These are phyloP conservation scores for Otatea glauca DNA, from an alignment of 176 grass and related monocot species.

Conservation along the genomic window DNA sequence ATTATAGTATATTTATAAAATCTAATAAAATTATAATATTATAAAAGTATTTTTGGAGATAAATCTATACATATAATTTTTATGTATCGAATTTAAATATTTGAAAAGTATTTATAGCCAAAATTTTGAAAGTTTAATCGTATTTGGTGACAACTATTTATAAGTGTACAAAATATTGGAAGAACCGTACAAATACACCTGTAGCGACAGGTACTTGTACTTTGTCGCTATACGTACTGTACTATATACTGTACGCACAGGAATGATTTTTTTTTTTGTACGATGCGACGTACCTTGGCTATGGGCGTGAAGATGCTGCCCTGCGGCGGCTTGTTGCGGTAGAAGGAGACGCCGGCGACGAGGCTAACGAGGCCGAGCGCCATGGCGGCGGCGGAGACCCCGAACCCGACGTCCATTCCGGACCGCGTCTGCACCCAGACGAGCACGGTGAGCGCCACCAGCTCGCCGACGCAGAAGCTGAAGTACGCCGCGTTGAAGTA, in stretches of 20 bases:
- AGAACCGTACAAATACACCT: not conserved
- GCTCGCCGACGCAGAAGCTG: conserved; percentile 90
- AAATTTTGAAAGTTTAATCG: no score
- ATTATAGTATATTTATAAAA: no score
- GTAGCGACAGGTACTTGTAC: not conserved
- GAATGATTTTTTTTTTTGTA: not conserved
- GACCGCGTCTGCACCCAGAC: conserved; percentile 85
- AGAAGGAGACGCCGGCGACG: conserved; percentile 66
- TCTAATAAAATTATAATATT: no score
- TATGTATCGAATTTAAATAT: no score
- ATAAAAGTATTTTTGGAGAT: no score
- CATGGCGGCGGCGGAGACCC: conserved; percentile 69
- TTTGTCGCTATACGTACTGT: not conserved
- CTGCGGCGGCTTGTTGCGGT: conserved; percentile 82
- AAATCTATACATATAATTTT: no score
- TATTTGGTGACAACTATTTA: no score
- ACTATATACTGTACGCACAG: no score
- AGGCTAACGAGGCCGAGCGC: conserved; percentile 57
- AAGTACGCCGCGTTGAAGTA: conserved; percentile 95
- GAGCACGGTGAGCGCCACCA: conserved; percentile 79
- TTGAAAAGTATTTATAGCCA: no score
- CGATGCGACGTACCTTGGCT: conserved; percentile 46
- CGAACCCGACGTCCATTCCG: conserved; percentile 83
- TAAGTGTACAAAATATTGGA: not conserved
- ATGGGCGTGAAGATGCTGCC: conserved; percentile 88